phyloP scores from a whole-genome alignment of 805 yeast genomes.

The Isabelozyma gotoi region DNA sequence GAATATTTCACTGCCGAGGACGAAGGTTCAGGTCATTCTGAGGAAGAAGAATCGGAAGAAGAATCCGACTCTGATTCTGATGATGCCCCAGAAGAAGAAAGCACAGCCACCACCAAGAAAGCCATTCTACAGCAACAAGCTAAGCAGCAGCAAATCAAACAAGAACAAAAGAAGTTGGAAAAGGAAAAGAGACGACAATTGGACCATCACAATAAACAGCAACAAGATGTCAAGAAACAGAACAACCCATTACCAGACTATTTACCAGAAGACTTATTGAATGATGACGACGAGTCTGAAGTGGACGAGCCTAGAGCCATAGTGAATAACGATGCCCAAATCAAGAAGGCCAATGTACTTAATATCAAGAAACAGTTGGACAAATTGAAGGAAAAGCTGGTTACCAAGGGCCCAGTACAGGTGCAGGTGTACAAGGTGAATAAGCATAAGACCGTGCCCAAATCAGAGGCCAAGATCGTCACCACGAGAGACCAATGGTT shows the following conservation, averaged over 20 bases:
- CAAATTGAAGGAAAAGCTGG: conserved; percentile 17
- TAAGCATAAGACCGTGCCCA: conserved; percentile 31
- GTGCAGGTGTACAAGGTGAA: conserved; percentile 32
- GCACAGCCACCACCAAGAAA: conserved; percentile 26
- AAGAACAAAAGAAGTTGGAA: conserved; percentile 24
- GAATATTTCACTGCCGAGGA: conserved; percentile 18
- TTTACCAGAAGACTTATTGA: conserved; percentile 41
- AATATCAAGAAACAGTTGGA: conserved; percentile 32
- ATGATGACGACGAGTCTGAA: conserved; percentile 16
- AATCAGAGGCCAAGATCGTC: conserved; percentile 31
- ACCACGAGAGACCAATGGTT: conserved; percentile 38
- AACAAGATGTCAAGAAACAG: conserved; percentile 27
- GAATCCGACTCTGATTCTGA: conserved; percentile 18
- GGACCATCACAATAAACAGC: conserved; percentile 31
- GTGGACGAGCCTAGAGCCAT: neutral
- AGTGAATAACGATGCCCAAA: neutral
- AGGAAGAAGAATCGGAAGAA: conserved; percentile 8
- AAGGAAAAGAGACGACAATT: conserved; percentile 36
- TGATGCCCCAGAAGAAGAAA: conserved; percentile 48
- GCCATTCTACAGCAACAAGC: conserved; percentile 24
- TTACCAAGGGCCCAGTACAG: conserved; percentile 40
- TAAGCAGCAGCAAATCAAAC: conserved; percentile 19
- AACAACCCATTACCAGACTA: conserved; percentile 37
- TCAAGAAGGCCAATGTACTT: conserved; percentile 18
- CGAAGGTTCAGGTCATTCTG: conserved; percentile 3